Base-by-base conservation (phyloP, 495 filamentous ascomycete genomes). In the Penicillium verhagenii region DNA sequence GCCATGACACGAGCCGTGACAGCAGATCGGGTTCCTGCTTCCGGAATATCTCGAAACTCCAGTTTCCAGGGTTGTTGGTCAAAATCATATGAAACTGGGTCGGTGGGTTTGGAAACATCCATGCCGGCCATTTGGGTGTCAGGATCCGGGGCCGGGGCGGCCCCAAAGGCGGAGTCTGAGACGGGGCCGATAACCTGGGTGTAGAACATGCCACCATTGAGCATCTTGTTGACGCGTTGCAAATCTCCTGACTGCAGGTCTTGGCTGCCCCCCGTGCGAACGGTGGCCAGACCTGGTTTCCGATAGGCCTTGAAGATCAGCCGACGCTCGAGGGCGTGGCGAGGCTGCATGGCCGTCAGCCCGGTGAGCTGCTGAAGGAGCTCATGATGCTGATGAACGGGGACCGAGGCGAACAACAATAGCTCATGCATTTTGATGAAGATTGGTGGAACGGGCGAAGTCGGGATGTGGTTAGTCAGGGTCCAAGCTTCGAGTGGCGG, bases 311-410 rank as follows among this genome's bases (percentile, higher is more conserved):
- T 85, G 77, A 85, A 90, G 54, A 89, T 67, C 58, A 88, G 69
- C 59, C 84, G 82, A 48, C 85, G 82, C 62, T 86, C 81, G 40
- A 82, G 54, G 50, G 81, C 69, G 53, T 73, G 75, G 56, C 77
- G 72, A 21, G 87, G 87, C 54, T 84, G 81, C 82, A 86, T 86
- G 56, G 82, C 83, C 24, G 84, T 81, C 51, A 89, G 66, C 42
- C 85, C 87, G 20, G 85, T 79, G 49, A 90, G 77, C 61, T 89
- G 82, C 50, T 86, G 80, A 46, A 88, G 74, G 40, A 89, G 76
- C 69, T 86, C 85, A 60, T 76, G 67, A 60, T 77, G 75, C 51
- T 78, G 72, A 29, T 75, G 71, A 13, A 57, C 62, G 8, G 74
- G 73, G 44, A 77, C 75, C 66, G 73, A 76, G 72, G 75, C 75